Evolutionary conservation across 1,284 basidiomycete genomes (phyloP).

Genomic region (Cerioporus squamosus): DNA sequence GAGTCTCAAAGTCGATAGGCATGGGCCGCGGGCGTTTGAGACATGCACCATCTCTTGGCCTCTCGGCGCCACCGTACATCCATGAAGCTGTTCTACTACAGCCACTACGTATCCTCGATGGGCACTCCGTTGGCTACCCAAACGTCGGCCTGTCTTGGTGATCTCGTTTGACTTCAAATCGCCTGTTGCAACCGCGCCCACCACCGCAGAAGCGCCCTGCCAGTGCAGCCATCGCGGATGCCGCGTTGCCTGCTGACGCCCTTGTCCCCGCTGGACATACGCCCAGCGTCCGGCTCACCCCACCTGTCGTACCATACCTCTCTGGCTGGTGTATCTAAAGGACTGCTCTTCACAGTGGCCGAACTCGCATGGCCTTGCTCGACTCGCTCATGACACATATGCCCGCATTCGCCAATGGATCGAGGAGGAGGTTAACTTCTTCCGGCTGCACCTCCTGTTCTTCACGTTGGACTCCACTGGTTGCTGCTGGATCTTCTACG

Average conservation of each 20-base stretch:
- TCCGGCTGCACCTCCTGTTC: conserved; percentile 55
- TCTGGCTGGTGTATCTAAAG: not conserved
- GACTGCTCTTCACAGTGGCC: not conserved
- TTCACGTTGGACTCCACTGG: conserved; percentile 62
- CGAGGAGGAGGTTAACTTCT: conserved; percentile 50
- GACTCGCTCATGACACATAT: conserved; percentile 13
- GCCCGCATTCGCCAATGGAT: conserved; percentile 19
- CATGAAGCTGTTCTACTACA: too few species aligned
- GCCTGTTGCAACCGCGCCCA: too few species aligned
- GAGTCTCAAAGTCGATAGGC: too few species aligned
- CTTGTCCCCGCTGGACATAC: not conserved
- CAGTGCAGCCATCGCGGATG: too few species aligned
- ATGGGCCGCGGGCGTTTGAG: too few species aligned
- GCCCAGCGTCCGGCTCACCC: not conserved
- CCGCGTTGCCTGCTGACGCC: not conserved
- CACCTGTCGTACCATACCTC: not conserved
- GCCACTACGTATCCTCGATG: too few species aligned
- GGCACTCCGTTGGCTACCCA: too few species aligned
- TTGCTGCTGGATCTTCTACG: conserved; percentile 63
- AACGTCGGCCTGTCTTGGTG: too few species aligned
- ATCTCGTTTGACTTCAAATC: too few species aligned
- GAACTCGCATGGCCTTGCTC: conserved; percentile 14
- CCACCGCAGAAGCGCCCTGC: too few species aligned
- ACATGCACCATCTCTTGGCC: too few species aligned
- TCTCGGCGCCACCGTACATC: too few species aligned